Evolutionary conservation across 1,284 basidiomycete genomes (phyloP), one percentile per base, ranked within the genome.

Genomic region (Ustilago loliicola): DNA sequence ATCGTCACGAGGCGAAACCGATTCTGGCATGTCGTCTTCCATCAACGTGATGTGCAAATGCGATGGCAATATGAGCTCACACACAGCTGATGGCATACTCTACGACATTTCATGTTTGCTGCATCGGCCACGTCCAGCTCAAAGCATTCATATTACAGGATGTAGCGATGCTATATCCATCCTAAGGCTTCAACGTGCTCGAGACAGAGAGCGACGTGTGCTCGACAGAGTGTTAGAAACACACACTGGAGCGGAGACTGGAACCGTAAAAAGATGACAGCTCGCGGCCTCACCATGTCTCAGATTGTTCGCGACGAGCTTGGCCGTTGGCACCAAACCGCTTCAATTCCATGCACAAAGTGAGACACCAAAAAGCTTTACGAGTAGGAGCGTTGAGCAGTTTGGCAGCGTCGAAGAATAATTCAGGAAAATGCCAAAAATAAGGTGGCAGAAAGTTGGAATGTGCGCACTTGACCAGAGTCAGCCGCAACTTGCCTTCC

Each of bases 1-100:
- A 69, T 69, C 67, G 50, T 60, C 61, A 30, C 19, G 25, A 23
- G 9, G 15, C 47, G 60, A 62, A 59, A 68, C 66, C 54, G 25
- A 45, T 13, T 34, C 23, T 30, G 66, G 67, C 53, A 69, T 69
- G 67, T 52, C 45, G 3, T 47, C 45, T 23, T 21, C 11, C 17
- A 3, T 23, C n/a, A 47, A 47, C 45, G 11, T 47, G 36, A 38
- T 38, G 17, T 10, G 36, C 36, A 38, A 38, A 34, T 34, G 32
- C 32, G 11, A 15, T 38, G 36, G 36, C 17, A 15, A 15, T 38
- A 38, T 38, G 17, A 38, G 36, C 36, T 38, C 36, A 34, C 32
- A 5, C 32, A 34, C 32, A 34, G 5, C 32, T 34, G 5, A 11
- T 7, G 32, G 32, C 32, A 34, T 34, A 34, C 7, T 11, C 11